A percentile compares a stretch with the other conserved stretches of the same genome.
phyloP scores from a whole-genome alignment of 2,329 filamentous ascomycete genomes.

The Botrytis pseudocinerea region DNA sequence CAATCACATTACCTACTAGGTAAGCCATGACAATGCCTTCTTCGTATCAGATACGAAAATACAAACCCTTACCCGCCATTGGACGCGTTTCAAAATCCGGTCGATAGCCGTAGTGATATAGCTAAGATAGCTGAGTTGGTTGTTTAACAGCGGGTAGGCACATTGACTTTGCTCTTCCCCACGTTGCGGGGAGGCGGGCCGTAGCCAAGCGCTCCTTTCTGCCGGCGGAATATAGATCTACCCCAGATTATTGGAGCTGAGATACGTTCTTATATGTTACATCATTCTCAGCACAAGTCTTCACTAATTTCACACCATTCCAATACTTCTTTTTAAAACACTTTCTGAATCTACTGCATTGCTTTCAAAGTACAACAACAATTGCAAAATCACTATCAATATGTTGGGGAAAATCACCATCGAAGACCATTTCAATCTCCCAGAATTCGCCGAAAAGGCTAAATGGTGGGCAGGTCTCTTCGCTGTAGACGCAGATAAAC shows the following conservation, averaged over 20 bases:
- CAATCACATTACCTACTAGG: neutral
- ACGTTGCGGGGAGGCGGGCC: neutral
- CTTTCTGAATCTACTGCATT: too few species aligned
- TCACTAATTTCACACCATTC: neutral
- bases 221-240: neutral
- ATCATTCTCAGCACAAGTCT: neutral
- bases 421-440: constrained; percentile 20
- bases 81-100: neutral
- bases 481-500: constrained; percentile 58
- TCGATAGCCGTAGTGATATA: neutral
- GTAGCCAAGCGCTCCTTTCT: neutral
- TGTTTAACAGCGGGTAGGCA: neutral
- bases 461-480: constrained; percentile 63
- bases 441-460: constrained; percentile 53
- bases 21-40: neutral
- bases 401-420: constrained; percentile 18
- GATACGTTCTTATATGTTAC: neutral
- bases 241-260: neutral
- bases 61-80: too few species aligned
- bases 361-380: neutral
- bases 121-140: neutral
- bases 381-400: neutral
- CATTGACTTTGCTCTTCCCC: neutral
- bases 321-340: neutral
- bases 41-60: neutral